phyloP scores from a whole-genome alignment of 345 rosid species.

The Nephelium lappaceum region DNA sequence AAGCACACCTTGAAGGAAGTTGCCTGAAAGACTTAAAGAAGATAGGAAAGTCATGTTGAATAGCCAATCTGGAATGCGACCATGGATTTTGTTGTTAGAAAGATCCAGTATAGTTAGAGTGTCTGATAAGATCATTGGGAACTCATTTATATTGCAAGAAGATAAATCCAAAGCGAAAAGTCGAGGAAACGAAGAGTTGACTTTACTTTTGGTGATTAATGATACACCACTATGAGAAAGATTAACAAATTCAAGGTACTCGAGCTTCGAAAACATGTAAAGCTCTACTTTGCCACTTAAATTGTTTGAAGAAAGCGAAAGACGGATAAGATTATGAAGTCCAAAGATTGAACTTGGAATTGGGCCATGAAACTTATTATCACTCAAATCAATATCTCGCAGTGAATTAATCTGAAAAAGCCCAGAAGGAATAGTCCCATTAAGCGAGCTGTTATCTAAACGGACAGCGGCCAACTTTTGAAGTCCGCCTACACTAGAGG shows the following conservation, averaged over 20 bases:
- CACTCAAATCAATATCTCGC: too few species aligned
- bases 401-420: too few species aligned
- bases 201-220: not conserved
- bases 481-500: too few species aligned
- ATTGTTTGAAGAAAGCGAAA: not conserved
- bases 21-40: too few species aligned
- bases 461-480: too few species aligned
- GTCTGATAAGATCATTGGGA: not conserved
- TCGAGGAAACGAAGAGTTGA: not conserved
- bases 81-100: conserved; percentile 3
- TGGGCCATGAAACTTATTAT: not conserved
- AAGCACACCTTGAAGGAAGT: too few species aligned
- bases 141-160: not conserved
- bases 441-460: too few species aligned
- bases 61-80: not conserved
- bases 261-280: not conserved
- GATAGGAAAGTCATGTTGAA: not conserved
- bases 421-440: too few species aligned
- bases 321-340: too few species aligned
- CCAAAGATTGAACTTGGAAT: not conserved
- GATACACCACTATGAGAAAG: not conserved
- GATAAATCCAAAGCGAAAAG: not conserved
- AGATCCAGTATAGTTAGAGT: not conserved
- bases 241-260: not conserved
- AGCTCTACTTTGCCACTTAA: not conserved